phyloP scores from a whole-genome alignment of 2,329 filamentous ascomycete genomes.

The Juglanconis oblonga region DNA sequence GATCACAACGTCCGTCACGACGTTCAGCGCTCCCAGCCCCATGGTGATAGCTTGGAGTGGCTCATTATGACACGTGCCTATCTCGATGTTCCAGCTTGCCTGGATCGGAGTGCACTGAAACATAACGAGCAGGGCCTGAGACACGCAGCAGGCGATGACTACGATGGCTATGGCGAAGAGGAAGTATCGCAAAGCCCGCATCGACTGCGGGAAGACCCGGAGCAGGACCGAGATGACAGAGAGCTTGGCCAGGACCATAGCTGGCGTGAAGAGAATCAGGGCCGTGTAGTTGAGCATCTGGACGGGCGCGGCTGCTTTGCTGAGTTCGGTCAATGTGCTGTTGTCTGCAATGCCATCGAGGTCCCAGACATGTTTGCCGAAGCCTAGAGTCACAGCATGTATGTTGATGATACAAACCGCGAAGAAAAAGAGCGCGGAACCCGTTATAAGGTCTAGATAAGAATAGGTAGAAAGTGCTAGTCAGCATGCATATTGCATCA shows the following conservation, averaged over 20 bases:
- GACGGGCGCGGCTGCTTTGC: constrained; percentile 19
- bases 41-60: constrained; percentile 25
- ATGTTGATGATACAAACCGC: neutral
- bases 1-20: constrained; percentile 28
- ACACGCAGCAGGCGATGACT: constrained; percentile 24
- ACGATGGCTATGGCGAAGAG: constrained; percentile 29
- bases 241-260: constrained; percentile 27
- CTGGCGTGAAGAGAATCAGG: constrained; percentile 24
- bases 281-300: constrained; percentile 22
- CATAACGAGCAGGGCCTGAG: constrained; percentile 25
- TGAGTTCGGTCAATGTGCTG: constrained; percentile 18
- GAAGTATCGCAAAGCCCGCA: constrained; percentile 25
- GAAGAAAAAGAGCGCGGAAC: neutral
- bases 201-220: constrained; percentile 28
- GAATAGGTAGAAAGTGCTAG: too few species aligned
- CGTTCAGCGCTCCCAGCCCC: constrained; percentile 28
- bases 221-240: constrained; percentile 29
- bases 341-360: constrained; percentile 11
- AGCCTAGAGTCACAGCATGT: constrained; percentile 13
- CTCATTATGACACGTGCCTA: constrained; percentile 22
- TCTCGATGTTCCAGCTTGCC: constrained; percentile 26
- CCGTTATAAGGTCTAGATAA: neutral
- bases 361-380: constrained; percentile 28
- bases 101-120: constrained; percentile 27
- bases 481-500: too few species aligned